Evolutionary conservation across 495 filamentous ascomycete species (phyloP).

Genomic region (Parmelia sp.): DNA sequence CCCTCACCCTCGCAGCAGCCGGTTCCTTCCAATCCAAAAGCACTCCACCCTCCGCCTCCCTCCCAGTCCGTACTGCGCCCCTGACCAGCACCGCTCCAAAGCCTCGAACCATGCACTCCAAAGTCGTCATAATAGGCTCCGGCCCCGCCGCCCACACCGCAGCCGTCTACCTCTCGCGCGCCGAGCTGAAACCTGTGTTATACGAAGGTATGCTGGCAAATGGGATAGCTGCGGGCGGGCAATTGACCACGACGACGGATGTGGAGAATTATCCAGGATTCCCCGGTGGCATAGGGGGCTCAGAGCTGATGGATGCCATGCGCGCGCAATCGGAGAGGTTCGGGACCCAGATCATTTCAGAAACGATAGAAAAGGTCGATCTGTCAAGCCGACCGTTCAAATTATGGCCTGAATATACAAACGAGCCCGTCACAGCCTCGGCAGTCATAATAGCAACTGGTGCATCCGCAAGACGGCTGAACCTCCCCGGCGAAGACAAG

Average conservation of each 20-base stretch:
- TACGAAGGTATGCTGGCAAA: conserved; percentile 98
- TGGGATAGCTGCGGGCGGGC: conserved; percentile 90
- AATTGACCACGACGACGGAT: conserved; percentile 96
- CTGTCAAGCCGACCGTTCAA: conserved; percentile 81
- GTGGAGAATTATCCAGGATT: conserved; percentile 98
- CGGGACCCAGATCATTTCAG: conserved; percentile 83
- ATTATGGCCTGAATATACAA: conserved; percentile 76
- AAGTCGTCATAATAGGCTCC: conserved; percentile 64
- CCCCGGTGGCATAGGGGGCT: conserved; percentile 76
- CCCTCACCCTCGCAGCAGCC: conserved; percentile 57
- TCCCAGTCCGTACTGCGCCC: conserved; percentile 37
- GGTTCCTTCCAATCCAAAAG: conserved; percentile 55
- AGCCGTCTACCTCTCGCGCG: conserved; percentile 89
- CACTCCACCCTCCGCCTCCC: conserved; percentile 38
- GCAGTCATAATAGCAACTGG: conserved; percentile 92
- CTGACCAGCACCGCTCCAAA: conserved; percentile 37
- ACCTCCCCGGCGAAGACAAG: conserved; percentile 80
- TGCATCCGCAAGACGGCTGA: conserved; percentile 76
- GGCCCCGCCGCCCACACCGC: conserved; percentile 97
- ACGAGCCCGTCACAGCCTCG: conserved; percentile 71
- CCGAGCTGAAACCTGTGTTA: conserved; percentile 79
- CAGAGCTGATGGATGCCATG: conserved; percentile 92
- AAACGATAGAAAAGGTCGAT: conserved; percentile 88
- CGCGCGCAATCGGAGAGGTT: conserved; percentile 83
- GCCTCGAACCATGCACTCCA: conserved; percentile 33